A percentile compares a stretch with the other conserved stretches of the same genome.
phyloP scores from a whole-genome alignment of 495 filamentous ascomycete genomes.

The Podospora sp. region DNA sequence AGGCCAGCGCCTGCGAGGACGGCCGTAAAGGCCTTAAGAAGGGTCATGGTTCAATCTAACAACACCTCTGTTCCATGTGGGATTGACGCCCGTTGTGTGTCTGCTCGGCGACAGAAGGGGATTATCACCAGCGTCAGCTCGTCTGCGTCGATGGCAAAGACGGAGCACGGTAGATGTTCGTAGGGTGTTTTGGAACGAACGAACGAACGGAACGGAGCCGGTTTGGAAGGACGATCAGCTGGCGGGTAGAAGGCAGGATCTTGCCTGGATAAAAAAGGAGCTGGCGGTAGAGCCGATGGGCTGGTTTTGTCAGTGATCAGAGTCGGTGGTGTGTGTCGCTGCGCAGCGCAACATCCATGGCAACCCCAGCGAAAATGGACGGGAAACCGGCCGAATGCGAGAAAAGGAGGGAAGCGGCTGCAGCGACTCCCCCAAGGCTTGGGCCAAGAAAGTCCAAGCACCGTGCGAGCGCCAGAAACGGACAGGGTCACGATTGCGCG shows the following conservation, averaged over 20 bases:
- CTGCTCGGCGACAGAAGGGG: background rate
- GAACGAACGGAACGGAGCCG: background rate
- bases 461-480: slow-evolving; percentile 23
- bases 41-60: slow-evolving; percentile 34
- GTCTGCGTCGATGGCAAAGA: background rate
- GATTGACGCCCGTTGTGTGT: background rate
- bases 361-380: background rate
- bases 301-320: slow-evolving; percentile 11
- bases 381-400: background rate
- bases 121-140: background rate
- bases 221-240: slow-evolving; percentile 8
- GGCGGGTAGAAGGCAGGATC: slow-evolving; percentile 13
- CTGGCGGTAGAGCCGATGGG: slow-evolving; percentile 6
- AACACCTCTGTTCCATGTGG: slow-evolving; percentile 23
- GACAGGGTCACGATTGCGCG: slow-evolving; percentile 7
- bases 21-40: slow-evolving; percentile 40
- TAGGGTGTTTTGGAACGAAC: background rate
- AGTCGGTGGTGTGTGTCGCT: background rate
- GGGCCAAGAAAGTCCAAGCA: slow-evolving; percentile 22
- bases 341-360: background rate
- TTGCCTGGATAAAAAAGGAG: slow-evolving; percentile 10
- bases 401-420: background rate
- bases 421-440: slow-evolving; percentile 3
- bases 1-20: slow-evolving; percentile 34
- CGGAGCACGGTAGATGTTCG: slow-evolving; percentile 1